These are phyloP conservation scores for Talaromyces ruber DNA, from an alignment of 495 filamentous ascomycete genomes.

Conservation along the genomic window DNA sequence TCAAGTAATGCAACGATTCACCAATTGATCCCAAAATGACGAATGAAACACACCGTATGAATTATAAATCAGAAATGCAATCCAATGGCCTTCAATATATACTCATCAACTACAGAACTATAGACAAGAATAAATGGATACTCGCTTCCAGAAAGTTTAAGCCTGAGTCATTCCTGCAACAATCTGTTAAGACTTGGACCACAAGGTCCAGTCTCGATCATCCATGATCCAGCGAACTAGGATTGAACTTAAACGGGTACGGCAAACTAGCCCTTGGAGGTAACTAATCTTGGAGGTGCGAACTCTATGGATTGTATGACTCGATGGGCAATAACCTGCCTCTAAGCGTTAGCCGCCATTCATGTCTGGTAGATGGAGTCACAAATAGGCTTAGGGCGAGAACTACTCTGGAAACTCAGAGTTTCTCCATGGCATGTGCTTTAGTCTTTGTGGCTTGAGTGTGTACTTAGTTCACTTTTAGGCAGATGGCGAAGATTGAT, in stretches of 20 bases:
- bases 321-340: background rate
- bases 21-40: background rate
- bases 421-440: background rate
- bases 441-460: background rate
- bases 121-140: background rate
- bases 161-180: slow-evolving; percentile 3
- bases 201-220: background rate
- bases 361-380: background rate
- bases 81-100: background rate
- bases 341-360: background rate
- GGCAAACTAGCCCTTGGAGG: background rate
- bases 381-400: background rate
- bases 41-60: background rate
- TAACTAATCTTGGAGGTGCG: too few species aligned
- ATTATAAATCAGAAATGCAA: background rate
- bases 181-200: background rate
- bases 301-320: background rate
- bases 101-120: background rate
- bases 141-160: background rate
- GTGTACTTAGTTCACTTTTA: too few species aligned
- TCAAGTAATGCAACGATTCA: background rate
- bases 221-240: background rate
- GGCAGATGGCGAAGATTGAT: background rate
- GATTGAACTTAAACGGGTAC: too few species aligned
- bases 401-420: background rate